These are phyloP conservation scores for Stentor roeselii DNA, from an alignment of 73 alveolate species.

Conservation along the genomic window DNA sequence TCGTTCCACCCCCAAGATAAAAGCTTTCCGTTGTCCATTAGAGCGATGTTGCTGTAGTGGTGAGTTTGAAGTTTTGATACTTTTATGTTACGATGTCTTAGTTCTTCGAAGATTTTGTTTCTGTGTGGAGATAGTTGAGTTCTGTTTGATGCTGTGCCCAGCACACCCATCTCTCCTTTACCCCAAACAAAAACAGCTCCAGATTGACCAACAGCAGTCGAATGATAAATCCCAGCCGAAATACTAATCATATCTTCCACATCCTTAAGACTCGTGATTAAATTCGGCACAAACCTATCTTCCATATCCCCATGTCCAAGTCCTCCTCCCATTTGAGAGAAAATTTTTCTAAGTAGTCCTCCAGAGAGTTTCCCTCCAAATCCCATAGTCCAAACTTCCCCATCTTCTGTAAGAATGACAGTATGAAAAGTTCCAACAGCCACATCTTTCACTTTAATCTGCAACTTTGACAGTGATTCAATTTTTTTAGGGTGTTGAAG, in stretches of 20 bases:
- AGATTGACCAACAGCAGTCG: conserved; percentile 34
- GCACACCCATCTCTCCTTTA: conserved; percentile 58
- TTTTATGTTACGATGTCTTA: conserved; percentile 31
- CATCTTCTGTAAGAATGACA: conserved; percentile 81
- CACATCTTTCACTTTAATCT: conserved; percentile 50
- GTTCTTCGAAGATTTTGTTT: conserved; percentile 11
- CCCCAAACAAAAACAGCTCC: conserved; percentile 64
- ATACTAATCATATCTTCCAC: conserved; percentile 36
- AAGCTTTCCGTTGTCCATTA: conserved; percentile 52
- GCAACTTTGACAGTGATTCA: conserved; percentile 37
- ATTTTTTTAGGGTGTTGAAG: conserved; percentile 42
- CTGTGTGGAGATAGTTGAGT: conserved; percentile 41
- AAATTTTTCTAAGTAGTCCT: conserved; percentile 50
- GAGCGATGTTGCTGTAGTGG: conserved; percentile 51
- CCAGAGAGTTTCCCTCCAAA: conserved; percentile 78
- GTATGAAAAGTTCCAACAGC: conserved; percentile 85
- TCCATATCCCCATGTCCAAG: conserved; percentile 87
- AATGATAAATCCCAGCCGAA: conserved; percentile 57
- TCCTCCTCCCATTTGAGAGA: conserved; percentile 82
- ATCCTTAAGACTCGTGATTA: conserved; percentile 58
- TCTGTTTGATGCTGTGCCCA: conserved; percentile 55
- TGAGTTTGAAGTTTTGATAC: conserved; percentile 46
- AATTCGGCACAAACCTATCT: conserved; percentile 74
- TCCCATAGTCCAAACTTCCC: conserved; percentile 92
- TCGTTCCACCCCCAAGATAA: conserved; percentile 64